phyloP scores from a whole-genome alignment of 495 filamentous ascomycete genomes.

The Penicillium mononematosum region DNA sequence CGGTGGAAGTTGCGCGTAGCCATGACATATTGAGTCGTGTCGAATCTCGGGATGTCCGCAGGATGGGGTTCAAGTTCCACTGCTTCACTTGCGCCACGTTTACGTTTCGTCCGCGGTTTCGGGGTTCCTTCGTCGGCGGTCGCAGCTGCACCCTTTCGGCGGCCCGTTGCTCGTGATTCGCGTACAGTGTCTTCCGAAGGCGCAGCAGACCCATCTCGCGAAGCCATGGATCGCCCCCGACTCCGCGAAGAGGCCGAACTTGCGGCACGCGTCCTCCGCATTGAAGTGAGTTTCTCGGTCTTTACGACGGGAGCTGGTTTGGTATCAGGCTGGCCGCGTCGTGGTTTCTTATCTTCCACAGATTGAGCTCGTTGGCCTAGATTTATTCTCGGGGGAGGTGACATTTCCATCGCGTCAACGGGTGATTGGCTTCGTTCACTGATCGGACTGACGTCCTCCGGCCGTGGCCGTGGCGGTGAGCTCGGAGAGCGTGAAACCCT shows the following conservation, averaged over 20 bases:
- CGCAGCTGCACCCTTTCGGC: constrained; percentile 44
- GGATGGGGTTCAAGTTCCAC: constrained; percentile 33
- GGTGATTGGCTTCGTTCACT: constrained; percentile 50
- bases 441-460: constrained; percentile 54
- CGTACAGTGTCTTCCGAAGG: constrained; percentile 47
- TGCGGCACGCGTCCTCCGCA: constrained; percentile 43
- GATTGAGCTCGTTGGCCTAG: constrained; percentile 27
- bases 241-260: constrained; percentile 58
- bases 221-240: constrained; percentile 58
- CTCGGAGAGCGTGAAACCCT: constrained; percentile 42
- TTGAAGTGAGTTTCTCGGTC: constrained; percentile 34
- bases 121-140: constrained; percentile 30
- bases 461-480: constrained; percentile 48
- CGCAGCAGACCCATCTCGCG: constrained; percentile 51
- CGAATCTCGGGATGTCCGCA: constrained; percentile 35
- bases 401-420: constrained; percentile 34
- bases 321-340: constrained; percentile 23
- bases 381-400: constrained; percentile 29
- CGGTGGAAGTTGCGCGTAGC: constrained; percentile 76
- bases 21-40: constrained; percentile 58
- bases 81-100: constrained; percentile 41
- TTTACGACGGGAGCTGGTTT: constrained; percentile 32
- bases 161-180: constrained; percentile 42
- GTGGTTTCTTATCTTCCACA: constrained; percentile 25
- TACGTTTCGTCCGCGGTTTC: constrained; percentile 38